Evolutionary conservation across 768 basidiomycete genomes (phyloP), one percentile per base, ranked within the genome.

Genomic region (Rhodotorula sphaerocarpa): DNA sequence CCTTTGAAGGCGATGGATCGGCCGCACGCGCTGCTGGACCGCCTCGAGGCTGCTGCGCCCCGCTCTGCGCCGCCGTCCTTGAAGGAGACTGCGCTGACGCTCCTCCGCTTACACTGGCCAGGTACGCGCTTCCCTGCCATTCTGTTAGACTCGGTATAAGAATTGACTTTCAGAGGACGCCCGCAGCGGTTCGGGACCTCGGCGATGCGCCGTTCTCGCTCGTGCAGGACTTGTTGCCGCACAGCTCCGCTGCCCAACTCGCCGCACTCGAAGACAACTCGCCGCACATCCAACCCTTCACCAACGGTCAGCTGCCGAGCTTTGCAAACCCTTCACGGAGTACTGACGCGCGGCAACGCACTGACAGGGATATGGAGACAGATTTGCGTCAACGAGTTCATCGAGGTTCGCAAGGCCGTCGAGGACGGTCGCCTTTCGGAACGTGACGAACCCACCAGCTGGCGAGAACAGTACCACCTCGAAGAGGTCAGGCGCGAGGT

Each of bases 341-440:
- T 3, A 27, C 34, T 48, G 39, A 57, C 46, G 12, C 41, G 20
- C 4, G 3, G 2, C 12, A 12, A 16, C 3, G 36, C 25, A 14
- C 28, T 21, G 3, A 16, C 47, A 62, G 65, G 36, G 6, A 18
- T 64, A 12, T 67, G 66, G 66, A 56, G 53, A 28, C 14, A 53
- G 7, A 44, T 67, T 3, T 57, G 55, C 46, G 33, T 67, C 41
- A 46, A 47, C 44, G 66, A 67, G 33, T 67, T 67, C 23, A 36
- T 63, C 31, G 58, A 64, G 18, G 59, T 67, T 0, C 33, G 62
- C 7, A 63, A 55, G 28, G 46, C 34, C 1, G 59, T 67, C 58
- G 66, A 67, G 46, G 66, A 67, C 27, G 50, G 39, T 2, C 31
- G 46, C 2, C 15, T 61, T 23, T 11, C 27, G 3, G 14, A 28